Base-by-base conservation (phyloP, 306 rosid species). In the Trichosanthes cucumerina region DNA sequence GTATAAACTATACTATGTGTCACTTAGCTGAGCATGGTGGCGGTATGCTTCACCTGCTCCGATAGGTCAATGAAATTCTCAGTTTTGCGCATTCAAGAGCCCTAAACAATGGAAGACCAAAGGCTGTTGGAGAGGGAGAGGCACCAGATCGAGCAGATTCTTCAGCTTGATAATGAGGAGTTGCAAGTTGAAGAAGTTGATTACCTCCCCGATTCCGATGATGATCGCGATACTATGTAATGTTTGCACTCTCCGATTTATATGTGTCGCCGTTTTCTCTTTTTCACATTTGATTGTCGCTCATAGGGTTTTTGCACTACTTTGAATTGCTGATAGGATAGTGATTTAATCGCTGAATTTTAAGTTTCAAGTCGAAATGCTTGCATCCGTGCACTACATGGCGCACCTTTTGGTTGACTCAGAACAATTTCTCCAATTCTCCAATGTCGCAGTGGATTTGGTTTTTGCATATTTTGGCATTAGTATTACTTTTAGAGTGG, bases 171-270 rank as follows among this genome's bases (percentile, higher is more conserved):
- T 86, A 86, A 84, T 64, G 99, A 95, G 71, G 92, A 91, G 47
- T 87, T 95, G 82, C 91, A 84, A 59, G 88, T 88, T 28, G 96
- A 95, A 81, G 97, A 91, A 86, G 97, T 92, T 52, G 99, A 92
- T 49, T 79, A 78, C 54, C 78, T 82, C 75, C 79, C 72, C 31
- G 82, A 84, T 75, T 88, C 93, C 5, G 92, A 85, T 16, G 93
- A 82, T 21, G 91, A 81, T 64, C 87, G 68, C 15, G 81, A 70
- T 72, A 80, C 78, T 66, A 70, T 50, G 98, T 93, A 86, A 91
- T 79, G 47, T 7, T 72, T 81, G 31, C 12, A 33, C 41, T 7
- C 49, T 74, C 80, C 59, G 28, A 26, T 3, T 26, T 31, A 0
- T 31, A 0, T 46, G 5, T 19, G 16, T 75, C 21, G 21, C 54